phyloP scores from a whole-genome alignment of 2,329 filamentous ascomycete species.

The Lachnellula arida region DNA sequence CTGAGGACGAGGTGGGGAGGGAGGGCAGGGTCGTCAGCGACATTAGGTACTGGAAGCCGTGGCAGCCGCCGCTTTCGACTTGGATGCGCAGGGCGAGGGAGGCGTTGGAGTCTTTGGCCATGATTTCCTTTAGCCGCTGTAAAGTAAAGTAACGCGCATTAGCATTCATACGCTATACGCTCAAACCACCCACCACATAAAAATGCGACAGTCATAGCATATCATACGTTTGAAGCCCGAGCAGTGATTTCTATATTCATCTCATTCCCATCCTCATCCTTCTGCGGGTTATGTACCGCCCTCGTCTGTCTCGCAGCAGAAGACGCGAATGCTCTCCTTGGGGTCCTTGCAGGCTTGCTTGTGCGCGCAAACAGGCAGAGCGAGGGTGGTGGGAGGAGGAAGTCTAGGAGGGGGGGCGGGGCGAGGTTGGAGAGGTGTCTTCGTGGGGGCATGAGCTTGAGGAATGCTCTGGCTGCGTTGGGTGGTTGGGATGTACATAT shows the following conservation, averaged over 20 bases:
- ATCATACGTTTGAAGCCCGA: constrained; percentile 68
- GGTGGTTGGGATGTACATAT: constrained; percentile 12
- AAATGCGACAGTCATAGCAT: constrained; percentile 11
- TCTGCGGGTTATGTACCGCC: constrained; percentile 64
- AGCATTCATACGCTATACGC: not conserved
- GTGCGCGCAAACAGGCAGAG: not conserved
- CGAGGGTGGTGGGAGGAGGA: constrained; percentile 23
- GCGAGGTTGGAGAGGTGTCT: constrained; percentile 15
- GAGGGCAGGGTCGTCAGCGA: constrained; percentile 61
- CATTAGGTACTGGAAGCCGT: constrained; percentile 98
- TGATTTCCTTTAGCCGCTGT: constrained; percentile 54
- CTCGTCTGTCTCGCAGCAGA: constrained; percentile 35
- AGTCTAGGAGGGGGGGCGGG: constrained; percentile 26
- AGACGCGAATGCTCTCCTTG: constrained; percentile 21
- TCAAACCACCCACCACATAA: not conserved
- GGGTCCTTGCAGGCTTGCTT: not conserved
- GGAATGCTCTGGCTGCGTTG: constrained; percentile 26
- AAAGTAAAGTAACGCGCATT: not conserved
- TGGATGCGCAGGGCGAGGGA: constrained; percentile 83
- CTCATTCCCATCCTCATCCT: constrained; percentile 77
- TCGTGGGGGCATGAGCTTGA: constrained; percentile 24
- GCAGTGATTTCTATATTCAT: constrained; percentile 81
- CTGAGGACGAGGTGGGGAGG: constrained; percentile 21
- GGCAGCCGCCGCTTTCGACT: constrained; percentile 90
- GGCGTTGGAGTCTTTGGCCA: constrained; percentile 66